These are phyloP conservation scores for Metarhizium album DNA, from an alignment of 2,329 filamentous ascomycete species.

Conservation along the genomic window DNA sequence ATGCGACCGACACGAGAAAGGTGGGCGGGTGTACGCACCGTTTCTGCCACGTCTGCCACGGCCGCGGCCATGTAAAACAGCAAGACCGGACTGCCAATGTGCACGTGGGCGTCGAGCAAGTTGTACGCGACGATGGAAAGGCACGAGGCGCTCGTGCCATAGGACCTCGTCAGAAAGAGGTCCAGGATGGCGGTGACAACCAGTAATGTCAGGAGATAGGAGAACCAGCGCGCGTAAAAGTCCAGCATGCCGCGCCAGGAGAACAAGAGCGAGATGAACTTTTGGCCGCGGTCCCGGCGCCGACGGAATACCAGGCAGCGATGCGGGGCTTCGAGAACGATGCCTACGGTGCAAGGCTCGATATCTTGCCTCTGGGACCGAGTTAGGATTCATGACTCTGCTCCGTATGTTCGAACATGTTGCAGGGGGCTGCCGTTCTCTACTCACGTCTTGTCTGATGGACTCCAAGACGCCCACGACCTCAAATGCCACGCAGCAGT, in stretches of 20 bases:
- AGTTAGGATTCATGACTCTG: not conserved
- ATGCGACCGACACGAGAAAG: too few relatives aligned
- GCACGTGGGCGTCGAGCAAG: not conserved
- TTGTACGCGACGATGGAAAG: not conserved
- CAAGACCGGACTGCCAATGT: not conserved
- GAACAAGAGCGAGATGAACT: too few relatives aligned
- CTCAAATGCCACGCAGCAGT: not conserved
- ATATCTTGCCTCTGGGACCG: not conserved
- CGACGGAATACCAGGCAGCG: not conserved
- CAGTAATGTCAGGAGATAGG: not conserved
- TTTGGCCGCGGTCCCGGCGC: too few relatives aligned
- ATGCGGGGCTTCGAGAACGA: not conserved
- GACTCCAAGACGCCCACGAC: not conserved
- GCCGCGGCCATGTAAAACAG: not conserved
- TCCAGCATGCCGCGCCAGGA: not conserved
- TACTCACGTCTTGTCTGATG: conserved; percentile 1
- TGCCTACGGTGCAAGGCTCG: not conserved
- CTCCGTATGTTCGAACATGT: not conserved
- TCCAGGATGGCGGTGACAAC: not conserved
- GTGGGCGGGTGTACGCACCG: not conserved
- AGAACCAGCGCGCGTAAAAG: not conserved
- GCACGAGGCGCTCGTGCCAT: not conserved
- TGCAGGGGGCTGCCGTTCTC: not conserved
- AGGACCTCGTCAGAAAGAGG: not conserved
- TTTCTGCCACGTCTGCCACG: not conserved